Evolutionary conservation across 2,329 filamentous ascomycete genomes (phyloP).

Genomic region (Mariannaea sp.): DNA sequence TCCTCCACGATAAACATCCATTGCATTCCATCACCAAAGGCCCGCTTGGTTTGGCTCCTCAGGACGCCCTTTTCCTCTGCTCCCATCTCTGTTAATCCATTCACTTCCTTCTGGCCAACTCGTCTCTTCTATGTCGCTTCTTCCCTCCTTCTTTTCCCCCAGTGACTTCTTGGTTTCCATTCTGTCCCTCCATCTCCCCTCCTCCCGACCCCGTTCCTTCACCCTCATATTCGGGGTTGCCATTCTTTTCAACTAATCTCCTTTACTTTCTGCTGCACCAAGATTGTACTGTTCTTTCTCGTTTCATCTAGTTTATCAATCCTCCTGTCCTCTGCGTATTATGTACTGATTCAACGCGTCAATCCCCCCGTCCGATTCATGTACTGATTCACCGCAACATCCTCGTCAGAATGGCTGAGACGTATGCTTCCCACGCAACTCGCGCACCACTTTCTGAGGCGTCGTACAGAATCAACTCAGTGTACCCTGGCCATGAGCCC

Average conservation of each 20-base stretch:
- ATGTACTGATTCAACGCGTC: slow-evolving; percentile 42
- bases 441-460: slow-evolving; percentile 54
- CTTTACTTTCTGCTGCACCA: slow-evolving; percentile 9
- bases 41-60: slow-evolving; percentile 11
- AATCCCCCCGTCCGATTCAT: slow-evolving; percentile 42
- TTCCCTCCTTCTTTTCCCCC: slow-evolving; percentile 19
- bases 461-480: slow-evolving; percentile 53
- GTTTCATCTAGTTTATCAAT: slow-evolving; percentile 16
- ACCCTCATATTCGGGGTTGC: slow-evolving; percentile 10
- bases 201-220: slow-evolving; percentile 5
- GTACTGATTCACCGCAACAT: slow-evolving; percentile 39
- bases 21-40: slow-evolving; percentile 37
- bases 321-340: slow-evolving; percentile 36
- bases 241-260: slow-evolving; percentile 17
- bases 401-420: slow-evolving; percentile 42
- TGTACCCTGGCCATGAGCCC: slow-evolving; percentile 37
- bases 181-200: slow-evolving; percentile 15
- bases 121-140: slow-evolving; percentile 16
- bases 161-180: slow-evolving; percentile 16
- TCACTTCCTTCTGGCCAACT: slow-evolving; percentile 16
- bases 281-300: slow-evolving; percentile 9
- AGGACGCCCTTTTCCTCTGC: slow-evolving; percentile 24
- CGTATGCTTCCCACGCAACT: slow-evolving; percentile 35
- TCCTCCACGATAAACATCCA: slow-evolving; percentile 34
- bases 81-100: slow-evolving; percentile 21